phyloP scores from a whole-genome alignment of 2,329 filamentous ascomycete species.

The Lecanosticta acicola region DNA sequence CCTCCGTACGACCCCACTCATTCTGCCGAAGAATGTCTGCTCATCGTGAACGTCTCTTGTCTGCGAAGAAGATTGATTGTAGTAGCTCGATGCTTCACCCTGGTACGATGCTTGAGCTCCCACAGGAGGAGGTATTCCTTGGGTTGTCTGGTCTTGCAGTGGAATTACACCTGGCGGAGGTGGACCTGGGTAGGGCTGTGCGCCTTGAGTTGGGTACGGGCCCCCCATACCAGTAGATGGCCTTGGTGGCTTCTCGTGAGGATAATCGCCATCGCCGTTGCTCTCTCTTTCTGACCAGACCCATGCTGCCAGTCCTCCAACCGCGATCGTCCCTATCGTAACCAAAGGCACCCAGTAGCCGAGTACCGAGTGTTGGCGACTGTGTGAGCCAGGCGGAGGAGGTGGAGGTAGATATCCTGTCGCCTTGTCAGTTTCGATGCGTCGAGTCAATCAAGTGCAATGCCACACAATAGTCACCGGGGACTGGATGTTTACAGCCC shows the following conservation, averaged over 20 bases:
- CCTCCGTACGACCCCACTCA: constrained; percentile 74
- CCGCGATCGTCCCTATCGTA: constrained; percentile 80
- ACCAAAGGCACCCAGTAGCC: constrained; percentile 86
- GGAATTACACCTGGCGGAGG: constrained; percentile 17
- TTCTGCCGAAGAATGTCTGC: constrained; percentile 44
- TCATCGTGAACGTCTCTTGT: constrained; percentile 15
- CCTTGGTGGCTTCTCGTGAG: constrained; percentile 32
- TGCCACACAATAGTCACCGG: no score
- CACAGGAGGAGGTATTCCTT: constrained; percentile 23
- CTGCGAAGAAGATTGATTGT: constrained; percentile 11
- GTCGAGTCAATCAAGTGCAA: no score
- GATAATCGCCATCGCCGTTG: constrained; percentile 59
- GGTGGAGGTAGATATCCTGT: constrained; percentile 14
- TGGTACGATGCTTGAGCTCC: constrained; percentile 16
- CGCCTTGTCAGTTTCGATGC: not conserved
- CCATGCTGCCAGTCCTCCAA: constrained; percentile 82
- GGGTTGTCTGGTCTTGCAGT: constrained; percentile 22
- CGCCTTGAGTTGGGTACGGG: constrained; percentile 20
- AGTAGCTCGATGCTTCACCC: constrained; percentile 30
- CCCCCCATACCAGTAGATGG: constrained; percentile 22
- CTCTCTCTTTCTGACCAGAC: constrained; percentile 84
- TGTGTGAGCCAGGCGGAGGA: constrained; percentile 35
- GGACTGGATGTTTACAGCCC: no score
- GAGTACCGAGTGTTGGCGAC: constrained; percentile 54
- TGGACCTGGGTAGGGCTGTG: constrained; percentile 24